phyloP scores from a whole-genome alignment of 2,329 filamentous ascomycete species.

The Phyllosticta capitalensis region DNA sequence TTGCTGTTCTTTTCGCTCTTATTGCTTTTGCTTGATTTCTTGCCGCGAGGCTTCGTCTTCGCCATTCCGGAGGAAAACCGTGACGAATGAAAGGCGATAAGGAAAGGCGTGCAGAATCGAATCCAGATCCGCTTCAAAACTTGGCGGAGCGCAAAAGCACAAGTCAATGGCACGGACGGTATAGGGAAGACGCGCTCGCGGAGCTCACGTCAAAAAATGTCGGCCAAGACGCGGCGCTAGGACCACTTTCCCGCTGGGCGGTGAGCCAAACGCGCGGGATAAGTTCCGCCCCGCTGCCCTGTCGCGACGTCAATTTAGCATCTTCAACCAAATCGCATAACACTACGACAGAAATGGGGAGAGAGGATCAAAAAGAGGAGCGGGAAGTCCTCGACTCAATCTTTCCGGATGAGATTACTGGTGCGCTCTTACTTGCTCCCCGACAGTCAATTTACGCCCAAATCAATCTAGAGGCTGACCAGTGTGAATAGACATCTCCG shows the following conservation, averaged over 20 bases:
- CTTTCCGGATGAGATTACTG: conserved; percentile 94
- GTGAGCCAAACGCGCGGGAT: background rate
- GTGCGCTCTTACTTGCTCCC: conserved; percentile 35
- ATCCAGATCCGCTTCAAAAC: background rate
- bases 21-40: conserved; percentile 25
- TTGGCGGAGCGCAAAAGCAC: background rate
- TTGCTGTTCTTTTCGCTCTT: conserved; percentile 29
- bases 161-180: background rate
- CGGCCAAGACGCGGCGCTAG: conserved; percentile 2
- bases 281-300: background rate
- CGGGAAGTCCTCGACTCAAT: conserved; percentile 96
- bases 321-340: background rate
- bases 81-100: background rate
- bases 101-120: background rate
- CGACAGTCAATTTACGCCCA: background rate
- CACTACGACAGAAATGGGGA: conserved; percentile 30
- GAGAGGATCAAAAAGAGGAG: conserved; percentile 89
- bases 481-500: conserved; percentile 64
- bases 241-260: background rate
- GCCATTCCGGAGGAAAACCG: conserved; percentile 30
- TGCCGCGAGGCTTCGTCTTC: conserved; percentile 42
- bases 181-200: background rate
- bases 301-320: background rate
- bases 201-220: conserved; percentile 4
- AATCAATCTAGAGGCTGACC: conserved; percentile 14